A percentile compares a stretch with the other conserved stretches of the same genome.
These are phyloP conservation scores for Pestalotiopsis sp. DNA, from an alignment of 2,329 filamentous ascomycete genomes.

Conservation along the genomic window DNA sequence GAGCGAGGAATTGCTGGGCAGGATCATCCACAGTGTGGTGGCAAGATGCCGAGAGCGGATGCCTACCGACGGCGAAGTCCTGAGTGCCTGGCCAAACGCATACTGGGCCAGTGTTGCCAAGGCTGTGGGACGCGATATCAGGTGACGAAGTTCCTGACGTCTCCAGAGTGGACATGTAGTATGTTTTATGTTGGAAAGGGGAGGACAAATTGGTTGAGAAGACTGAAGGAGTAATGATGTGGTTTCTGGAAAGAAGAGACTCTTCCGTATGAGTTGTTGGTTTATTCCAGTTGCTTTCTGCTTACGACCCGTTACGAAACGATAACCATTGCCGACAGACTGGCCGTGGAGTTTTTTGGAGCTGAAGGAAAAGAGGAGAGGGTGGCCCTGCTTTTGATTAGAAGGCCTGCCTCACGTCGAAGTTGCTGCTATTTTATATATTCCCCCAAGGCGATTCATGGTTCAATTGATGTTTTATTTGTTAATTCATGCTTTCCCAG, in stretches of 20 bases:
- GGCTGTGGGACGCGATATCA: constrained; percentile 39
- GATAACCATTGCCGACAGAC: no score
- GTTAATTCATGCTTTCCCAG: not conserved
- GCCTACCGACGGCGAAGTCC: constrained; percentile 59
- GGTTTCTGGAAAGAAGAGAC: not conserved
- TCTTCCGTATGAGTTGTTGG: not conserved
- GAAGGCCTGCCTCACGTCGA: not conserved
- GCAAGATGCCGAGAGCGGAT: constrained; percentile 58
- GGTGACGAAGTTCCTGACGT: not conserved
- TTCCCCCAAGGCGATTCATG: not conserved
- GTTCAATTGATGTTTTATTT: not conserved
- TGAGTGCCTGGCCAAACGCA: constrained; percentile 59
- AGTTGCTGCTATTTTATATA: constrained; percentile 4
- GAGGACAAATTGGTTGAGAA: not conserved
- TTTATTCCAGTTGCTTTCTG: not conserved
- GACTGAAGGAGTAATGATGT: not conserved
- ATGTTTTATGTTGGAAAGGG: not conserved
- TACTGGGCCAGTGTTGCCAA: constrained; percentile 64
- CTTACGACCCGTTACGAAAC: constrained; percentile 7
- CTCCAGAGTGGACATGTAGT: not conserved
- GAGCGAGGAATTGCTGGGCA: constrained; percentile 61
- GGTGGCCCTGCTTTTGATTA: not conserved
- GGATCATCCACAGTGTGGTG: constrained; percentile 66
- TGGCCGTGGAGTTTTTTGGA: not conserved
- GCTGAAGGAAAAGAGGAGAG: not conserved